Evolutionary conservation across 768 basidiomycete species (phyloP), one percentile per base, ranked within the genome.

Genomic region (Auricularia sp.): DNA sequence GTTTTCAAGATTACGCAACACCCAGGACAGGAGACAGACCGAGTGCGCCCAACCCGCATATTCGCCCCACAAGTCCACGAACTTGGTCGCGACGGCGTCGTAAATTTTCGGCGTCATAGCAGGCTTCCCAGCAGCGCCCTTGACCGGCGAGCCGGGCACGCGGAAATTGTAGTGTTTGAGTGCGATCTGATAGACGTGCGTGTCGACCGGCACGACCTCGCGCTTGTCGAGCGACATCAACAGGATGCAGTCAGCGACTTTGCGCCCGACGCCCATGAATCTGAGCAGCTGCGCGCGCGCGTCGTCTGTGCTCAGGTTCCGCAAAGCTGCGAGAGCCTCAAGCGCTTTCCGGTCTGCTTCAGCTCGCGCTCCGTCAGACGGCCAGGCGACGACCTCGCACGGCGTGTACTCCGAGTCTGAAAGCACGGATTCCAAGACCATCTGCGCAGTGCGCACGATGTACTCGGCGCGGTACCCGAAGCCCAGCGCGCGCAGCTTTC

Each of bases 391-490:
- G 24, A 59, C 56, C 29, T 59, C 56, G 56, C 56, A 59, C 6
- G 56, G 56, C 18, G 54, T 16, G 62, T 59, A 64, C 69, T 86
- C 83, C 2, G 77, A 73, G 8, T 86, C 8, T 42, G 8, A 14
- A 7, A 42, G 39, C 29, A 42, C 39, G 13, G 39, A 42, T 14
- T 42, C 84, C 7, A 87, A 79, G 1, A 95, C 82, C 82, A 91
- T 90, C 65, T 83, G 79, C 0, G 92, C 90, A 2, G 93, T 93
- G 62, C 83, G 81, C 64, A 92, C 88, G 59, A 99, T 90, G 71
- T 88, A 99, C 62, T 87, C 81, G 1, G 97, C 95, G 42, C 97
- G 89, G 73, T 99, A 98, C 11, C 97, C 97, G 76, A 98, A 98
- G 1, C 96, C 95, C 10, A 98, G 81, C 5, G 81, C 77, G 3